A percentile compares a stretch with the other conserved stretches of the same genome.
phyloP scores from a whole-genome alignment of 768 basidiomycete genomes.

The Tulasnella calospora region DNA sequence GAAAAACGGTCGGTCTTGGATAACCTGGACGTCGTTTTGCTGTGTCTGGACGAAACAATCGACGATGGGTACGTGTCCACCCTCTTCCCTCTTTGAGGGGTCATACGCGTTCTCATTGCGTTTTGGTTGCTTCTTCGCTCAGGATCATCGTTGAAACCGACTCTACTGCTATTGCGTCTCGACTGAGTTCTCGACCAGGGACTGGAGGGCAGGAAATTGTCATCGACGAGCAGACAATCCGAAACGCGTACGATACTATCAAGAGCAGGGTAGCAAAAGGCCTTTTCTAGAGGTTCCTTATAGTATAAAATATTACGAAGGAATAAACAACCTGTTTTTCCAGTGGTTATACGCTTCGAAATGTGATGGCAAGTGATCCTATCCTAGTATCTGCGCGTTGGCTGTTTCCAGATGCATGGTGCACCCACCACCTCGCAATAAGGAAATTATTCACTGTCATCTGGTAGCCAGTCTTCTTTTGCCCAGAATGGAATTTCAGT shows the following conservation, averaged over 20 bases:
- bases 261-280: constrained; percentile 79
- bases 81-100: neutral
- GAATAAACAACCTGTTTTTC: neutral
- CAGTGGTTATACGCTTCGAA: neutral
- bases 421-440: neutral
- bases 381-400: too few relatives aligned
- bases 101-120: neutral
- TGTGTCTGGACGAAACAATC: constrained; percentile 94
- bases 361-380: neutral
- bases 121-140: constrained; percentile 8
- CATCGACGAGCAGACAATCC: constrained; percentile 95
- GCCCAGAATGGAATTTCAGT: constrained; percentile 91
- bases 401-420: too few relatives aligned
- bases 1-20: constrained; percentile 94
- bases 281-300: constrained; percentile 49
- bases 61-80: constrained; percentile 83
- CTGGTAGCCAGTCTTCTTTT: constrained; percentile 31
- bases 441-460: neutral
- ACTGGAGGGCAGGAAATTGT: constrained; percentile 72
- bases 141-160: constrained; percentile 98
- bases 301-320: neutral
- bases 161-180: constrained; percentile 86
- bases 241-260: constrained; percentile 88
- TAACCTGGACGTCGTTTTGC: constrained; percentile 84
- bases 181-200: constrained; percentile 91